Conservation (phyloP, 306 rosid genomes). For the Lagenaria siceraria region DNA sequence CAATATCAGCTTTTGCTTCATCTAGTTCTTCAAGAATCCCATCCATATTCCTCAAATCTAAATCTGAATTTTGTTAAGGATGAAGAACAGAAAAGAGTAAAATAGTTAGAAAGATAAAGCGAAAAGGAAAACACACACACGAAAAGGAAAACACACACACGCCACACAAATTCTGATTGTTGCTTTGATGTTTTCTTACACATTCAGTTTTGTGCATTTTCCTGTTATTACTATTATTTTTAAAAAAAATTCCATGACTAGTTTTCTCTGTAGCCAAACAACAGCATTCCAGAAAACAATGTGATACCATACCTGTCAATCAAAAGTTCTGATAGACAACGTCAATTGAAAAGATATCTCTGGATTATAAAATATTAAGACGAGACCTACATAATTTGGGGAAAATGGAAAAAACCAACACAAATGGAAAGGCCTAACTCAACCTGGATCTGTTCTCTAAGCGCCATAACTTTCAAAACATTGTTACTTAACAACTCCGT, state of each 20-base stretch:
- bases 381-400: not conserved
- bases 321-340: not conserved
- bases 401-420: not conserved
- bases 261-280: not conserved
- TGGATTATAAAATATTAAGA: not conserved
- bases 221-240: not conserved
- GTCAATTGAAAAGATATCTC: not conserved
- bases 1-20: slow-evolving; percentile 52
- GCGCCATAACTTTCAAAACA: not conserved
- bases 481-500: not conserved
- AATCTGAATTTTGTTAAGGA: not conserved
- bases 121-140: not conserved
- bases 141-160: not conserved
- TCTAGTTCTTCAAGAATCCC: slow-evolving; percentile 52
- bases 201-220: not conserved
- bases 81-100: not conserved
- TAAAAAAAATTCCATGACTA: not conserved
- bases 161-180: not conserved
- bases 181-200: not conserved
- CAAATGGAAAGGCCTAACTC: not conserved
- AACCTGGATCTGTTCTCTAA: not conserved
- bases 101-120: not conserved
- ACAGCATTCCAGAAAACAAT: not conserved
- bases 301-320: not conserved
- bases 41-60: slow-evolving; percentile 30